Base-by-base conservation (phyloP, 768 basidiomycete species). In the Amyloporia xantha region DNA sequence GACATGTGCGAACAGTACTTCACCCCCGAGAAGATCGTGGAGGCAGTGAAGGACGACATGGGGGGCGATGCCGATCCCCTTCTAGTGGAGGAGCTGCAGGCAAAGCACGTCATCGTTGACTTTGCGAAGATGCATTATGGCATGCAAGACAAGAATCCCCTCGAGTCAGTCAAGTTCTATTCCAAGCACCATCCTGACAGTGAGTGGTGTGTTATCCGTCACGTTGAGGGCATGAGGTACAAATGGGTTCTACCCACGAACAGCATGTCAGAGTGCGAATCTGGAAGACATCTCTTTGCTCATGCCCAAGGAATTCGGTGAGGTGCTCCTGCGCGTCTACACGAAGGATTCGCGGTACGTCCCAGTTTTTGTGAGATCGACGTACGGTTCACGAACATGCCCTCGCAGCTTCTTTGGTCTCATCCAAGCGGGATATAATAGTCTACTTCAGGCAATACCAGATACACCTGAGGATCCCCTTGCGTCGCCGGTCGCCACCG, bases 41-140 rank as follows among this genome's bases (percentile, higher is more conserved):
- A 47, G 7, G 60, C 59, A 19, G 66, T 68, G 7, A 64, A 64
- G 57, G 44, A 35, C 2, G 23, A 45, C 27, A 13, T 28, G 23
- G 30, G 40, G 25, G 54, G 47, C 23, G 49, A 54, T 3, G 56
- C 56, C 23, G 46, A 49, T 11, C 44, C 47, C n/a, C 56, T 52
- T 5, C 57, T 63, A 10, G 65, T 71, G 28, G 55, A 58, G 3
- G 63, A 65, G 7, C 66, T 85, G 10, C 60, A 52, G 13, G 63
- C 66, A 0, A 61, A 71, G 4, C 75, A 87, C 46, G 70, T 91
- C 25, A 76, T 84, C 35, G 84, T 91, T 19, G 76, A 82, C 43
- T 68, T 81, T 12, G 64, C 79, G 1, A 56, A 62, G n/a, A 72
- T 91, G 73, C 90, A 91, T 59, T 84, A 86, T 56, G 90, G 89